Conservation (phyloP, 148 eudicot species). For the Camellia japonica region DNA sequence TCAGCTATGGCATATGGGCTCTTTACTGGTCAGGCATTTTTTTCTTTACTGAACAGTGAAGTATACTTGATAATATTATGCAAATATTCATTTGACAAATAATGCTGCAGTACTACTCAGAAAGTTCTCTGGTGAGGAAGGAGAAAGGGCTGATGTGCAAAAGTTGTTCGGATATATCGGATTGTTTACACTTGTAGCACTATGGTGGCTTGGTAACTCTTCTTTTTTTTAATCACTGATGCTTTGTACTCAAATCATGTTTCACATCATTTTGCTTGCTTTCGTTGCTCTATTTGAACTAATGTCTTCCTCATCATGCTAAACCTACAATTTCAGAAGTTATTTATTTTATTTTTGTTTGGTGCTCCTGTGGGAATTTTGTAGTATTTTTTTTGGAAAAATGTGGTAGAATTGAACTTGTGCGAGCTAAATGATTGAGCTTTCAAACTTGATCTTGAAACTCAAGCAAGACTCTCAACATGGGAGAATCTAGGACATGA, state of each 20-base stretch:
- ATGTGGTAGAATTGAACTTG: too few relatives aligned
- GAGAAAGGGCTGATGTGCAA: slow-evolving; percentile 83
- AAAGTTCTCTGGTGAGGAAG: slow-evolving; percentile 89
- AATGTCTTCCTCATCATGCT: background rate
- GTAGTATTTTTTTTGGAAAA: too few relatives aligned
- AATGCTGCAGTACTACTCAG: slow-evolving; percentile 76
- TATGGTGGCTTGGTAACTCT: slow-evolving; percentile 95
- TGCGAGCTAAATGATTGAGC: too few relatives aligned
- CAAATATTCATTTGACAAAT: slow-evolving; percentile 17
- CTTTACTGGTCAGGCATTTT: slow-evolving; percentile 65
- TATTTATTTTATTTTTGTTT: background rate
- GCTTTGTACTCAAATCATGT: background rate
- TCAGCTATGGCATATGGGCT: slow-evolving; percentile 90
- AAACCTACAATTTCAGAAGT: background rate
- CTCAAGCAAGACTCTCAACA: too few relatives aligned
- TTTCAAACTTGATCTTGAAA: background rate
- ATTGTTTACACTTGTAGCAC: slow-evolving; percentile 73
- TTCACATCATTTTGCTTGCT: background rate
- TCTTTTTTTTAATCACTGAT: background rate
- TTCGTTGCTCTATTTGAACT: background rate
- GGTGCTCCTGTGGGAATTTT: too few relatives aligned
- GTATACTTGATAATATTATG: slow-evolving; percentile 10
- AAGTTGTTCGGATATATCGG: slow-evolving; percentile 98
- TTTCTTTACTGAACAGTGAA: background rate
- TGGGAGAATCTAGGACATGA: too few relatives aligned